A percentile compares a stretch with the other conserved stretches of the same genome.
Conservation (phyloP, 2,329 filamentous ascomycete genomes). For the Bisporella sp. region DNA sequence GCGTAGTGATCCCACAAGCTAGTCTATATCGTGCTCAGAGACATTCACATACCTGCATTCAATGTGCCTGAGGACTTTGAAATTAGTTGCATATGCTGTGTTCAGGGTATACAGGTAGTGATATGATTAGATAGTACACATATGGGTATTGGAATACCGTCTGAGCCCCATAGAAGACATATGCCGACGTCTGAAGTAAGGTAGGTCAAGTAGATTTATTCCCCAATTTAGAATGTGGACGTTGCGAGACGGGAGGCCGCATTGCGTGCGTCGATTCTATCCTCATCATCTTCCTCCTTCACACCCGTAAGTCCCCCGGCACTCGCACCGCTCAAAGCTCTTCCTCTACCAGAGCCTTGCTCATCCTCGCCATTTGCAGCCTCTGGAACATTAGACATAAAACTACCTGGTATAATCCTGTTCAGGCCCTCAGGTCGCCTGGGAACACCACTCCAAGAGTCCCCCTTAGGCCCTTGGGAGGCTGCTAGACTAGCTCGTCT, state of each 20-base stretch:
- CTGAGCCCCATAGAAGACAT: too few species aligned
- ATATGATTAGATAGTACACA: slow-evolving; percentile 10
- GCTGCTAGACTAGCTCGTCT: slow-evolving; percentile 73
- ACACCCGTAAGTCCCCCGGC: slow-evolving; percentile 47
- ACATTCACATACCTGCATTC: too few species aligned
- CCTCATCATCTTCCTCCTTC: slow-evolving; percentile 80
- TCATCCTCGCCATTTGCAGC: slow-evolving; percentile 50
- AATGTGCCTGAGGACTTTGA: too few species aligned
- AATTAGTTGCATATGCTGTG: too few species aligned
- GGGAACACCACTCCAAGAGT: slow-evolving; percentile 94
- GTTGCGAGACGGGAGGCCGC: slow-evolving; percentile 89
- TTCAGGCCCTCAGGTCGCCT: slow-evolving; percentile 67
- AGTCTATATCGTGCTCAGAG: too few species aligned
- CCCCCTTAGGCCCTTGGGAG: slow-evolving; percentile 94
- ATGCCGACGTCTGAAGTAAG: not conserved
- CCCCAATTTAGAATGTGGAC: slow-evolving; percentile 50
- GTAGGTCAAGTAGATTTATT: not conserved
- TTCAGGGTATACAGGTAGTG: slow-evolving; percentile 7
- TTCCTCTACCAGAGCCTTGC: slow-evolving; percentile 27
- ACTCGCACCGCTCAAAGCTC: slow-evolving; percentile 24
- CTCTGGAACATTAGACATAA: slow-evolving; percentile 57
- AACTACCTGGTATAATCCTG: slow-evolving; percentile 68
- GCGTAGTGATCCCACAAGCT: too few species aligned
- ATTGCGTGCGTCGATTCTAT: slow-evolving; percentile 90
- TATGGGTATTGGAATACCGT: slow-evolving; percentile 5